Base-by-base conservation (phyloP, 2,329 filamentous ascomycete genomes). In the Sphaerulina vaccinii region DNA sequence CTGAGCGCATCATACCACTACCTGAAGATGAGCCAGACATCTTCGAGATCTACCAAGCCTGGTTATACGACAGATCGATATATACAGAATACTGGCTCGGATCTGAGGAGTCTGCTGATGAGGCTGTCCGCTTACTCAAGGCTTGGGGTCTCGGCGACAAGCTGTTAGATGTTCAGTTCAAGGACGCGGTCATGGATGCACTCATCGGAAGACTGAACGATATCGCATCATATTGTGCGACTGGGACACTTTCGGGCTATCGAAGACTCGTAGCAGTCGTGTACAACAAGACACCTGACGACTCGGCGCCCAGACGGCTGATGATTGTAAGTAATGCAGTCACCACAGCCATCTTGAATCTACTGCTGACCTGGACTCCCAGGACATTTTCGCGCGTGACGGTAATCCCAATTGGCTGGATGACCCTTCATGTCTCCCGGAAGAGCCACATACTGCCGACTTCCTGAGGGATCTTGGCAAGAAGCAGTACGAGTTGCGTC, bases 71-170 rank as follows among this genome's bases (percentile, higher is more conserved):
- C 3, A 21, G 21, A 15, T 16, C 24, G n/a, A 40, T 43, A 16
- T 32, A 33, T 40, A 44, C 32, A 18, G 13, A 24, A 3, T 4
- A 2, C 8, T 42, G 39, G 39, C 5, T 41, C 11, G 39, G 39
- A 9, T n/a, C 23, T n/a, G 8, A 11, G 3, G 7, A 22, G 5
- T 23, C 13, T 9, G 39, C 19, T 4, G 5, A 16, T 9, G 39
- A 41, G 39, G 11, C 39, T 13, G 18, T 18, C 2, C 38, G 22
- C 6, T 35, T 65, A 1, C 36, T 52, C 1, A 43, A 55, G 3
- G 49, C 53, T 5, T 66, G 61, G 51, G 48, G 61, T 2, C 53
- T 67, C 1, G 63, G 63, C 11, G 64, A 65, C 19, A 60, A 60
- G 22, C 15, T 65, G 0, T 37, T 58, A 3, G 63, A 66, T 47